Evolutionary conservation across 2,329 filamentous ascomycete species (phyloP), one percentile per base, ranked within the genome.

Genomic region (Knufia petricola): DNA sequence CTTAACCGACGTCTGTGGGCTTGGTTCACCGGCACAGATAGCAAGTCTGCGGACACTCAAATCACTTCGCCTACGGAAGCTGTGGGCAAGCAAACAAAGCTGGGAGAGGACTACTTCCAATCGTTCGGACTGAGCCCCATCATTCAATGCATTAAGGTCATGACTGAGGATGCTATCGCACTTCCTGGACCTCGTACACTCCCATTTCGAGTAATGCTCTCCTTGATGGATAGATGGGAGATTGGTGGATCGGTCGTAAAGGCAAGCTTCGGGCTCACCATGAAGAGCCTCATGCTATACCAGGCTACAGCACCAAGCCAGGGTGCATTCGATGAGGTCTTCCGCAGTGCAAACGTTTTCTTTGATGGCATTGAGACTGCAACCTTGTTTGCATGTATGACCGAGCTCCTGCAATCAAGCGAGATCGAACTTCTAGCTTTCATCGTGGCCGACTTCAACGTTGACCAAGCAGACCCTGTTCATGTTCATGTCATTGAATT

Each of bases 211-310:
- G 87, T 96, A 54, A 94, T 88, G 60, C 75, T 96, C 2, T 95
- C 94, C 13, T 72, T 98, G 46, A 96, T 98, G 92, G 92, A 98
- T 66, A 82, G 89, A 50, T 96, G 88, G 89, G 92, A 98, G 64
- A 90, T 98, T 55, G 92, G 92, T 24, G 87, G 87, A 1, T 74
- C 90, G 15, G 81, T 98, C 40, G 84, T 96, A 1, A 86, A 89
- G 0, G 82, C 87, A 52, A 78, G 96, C 12, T 96, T 98, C 61
- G 72, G 95, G 12, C 85, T 89, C 2, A 82, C 90, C 21, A 78
- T 98, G 58, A 77, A 82, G 61, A 94, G 84, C 58, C 82, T 94
- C 31, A 81, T 83, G 55, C 70, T 74, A 39, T 96, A 88, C 67
- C 82, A 88, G 64, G 69, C 71, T 21, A 71, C 71, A 45, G 79